phyloP scores from a whole-genome alignment of 352 stramenopile species.

The Phytophthora capsici region DNA sequence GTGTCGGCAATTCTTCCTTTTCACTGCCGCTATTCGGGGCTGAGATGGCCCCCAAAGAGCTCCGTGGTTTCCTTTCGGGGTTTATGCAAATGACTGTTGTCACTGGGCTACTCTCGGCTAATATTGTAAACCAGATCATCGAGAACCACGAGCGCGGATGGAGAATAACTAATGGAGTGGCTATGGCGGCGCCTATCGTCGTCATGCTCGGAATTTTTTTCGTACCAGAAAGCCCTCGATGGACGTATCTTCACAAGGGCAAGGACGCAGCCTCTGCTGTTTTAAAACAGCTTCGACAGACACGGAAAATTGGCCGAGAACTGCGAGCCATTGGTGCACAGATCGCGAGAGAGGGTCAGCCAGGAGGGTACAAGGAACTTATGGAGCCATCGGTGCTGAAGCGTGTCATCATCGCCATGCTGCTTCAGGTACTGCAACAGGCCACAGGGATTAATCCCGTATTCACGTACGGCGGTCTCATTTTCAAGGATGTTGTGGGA shows the following conservation, averaged over 20 bases:
- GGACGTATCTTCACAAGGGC: slow-evolving; percentile 50
- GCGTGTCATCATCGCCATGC: slow-evolving; percentile 51
- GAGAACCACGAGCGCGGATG: slow-evolving; percentile 43
- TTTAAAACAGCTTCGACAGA: slow-evolving; percentile 52
- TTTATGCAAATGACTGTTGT: slow-evolving; percentile 74
- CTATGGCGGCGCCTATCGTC: slow-evolving; percentile 48
- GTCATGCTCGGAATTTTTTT: slow-evolving; percentile 63
- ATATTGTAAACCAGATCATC: slow-evolving; percentile 53
- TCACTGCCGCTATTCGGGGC: slow-evolving; percentile 60
- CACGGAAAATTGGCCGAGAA: slow-evolving; percentile 43
- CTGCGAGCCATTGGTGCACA: slow-evolving; percentile 55
- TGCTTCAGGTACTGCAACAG: slow-evolving; percentile 58
- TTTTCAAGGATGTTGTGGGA: slow-evolving; percentile 56
- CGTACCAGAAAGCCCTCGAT: slow-evolving; percentile 47
- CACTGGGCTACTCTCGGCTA: slow-evolving; percentile 51
- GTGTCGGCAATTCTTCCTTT: slow-evolving; percentile 60
- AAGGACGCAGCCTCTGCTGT: slow-evolving; percentile 47
- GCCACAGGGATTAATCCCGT: slow-evolving; percentile 57
- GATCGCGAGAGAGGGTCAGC: slow-evolving; percentile 44
- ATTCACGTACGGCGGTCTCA: slow-evolving; percentile 54
- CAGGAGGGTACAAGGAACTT: slow-evolving; percentile 44
- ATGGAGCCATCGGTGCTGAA: slow-evolving; percentile 50
- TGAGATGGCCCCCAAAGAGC: slow-evolving; percentile 67
- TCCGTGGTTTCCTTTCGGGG: slow-evolving; percentile 62
- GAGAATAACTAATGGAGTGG: slow-evolving; percentile 53